Percentiles rank a stretch among this genome's conserved stretches.
These are phyloP conservation scores for Chimonanthus praecox DNA, from an alignment of 164 flowering plant genomes.

Conservation along the genomic window DNA sequence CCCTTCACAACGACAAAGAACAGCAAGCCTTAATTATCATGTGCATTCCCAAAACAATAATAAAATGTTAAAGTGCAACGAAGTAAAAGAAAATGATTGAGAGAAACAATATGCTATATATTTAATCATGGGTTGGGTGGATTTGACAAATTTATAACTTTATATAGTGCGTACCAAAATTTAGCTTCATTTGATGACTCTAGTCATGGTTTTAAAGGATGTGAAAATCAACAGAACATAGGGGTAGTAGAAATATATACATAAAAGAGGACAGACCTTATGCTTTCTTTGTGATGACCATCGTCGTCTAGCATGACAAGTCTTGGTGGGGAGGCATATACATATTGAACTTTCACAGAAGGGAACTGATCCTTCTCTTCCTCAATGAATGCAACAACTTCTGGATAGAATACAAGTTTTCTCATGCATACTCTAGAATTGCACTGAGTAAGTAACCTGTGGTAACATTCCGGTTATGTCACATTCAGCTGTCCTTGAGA, in stretches of 20 bases:
- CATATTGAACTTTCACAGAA: constrained; percentile 59
- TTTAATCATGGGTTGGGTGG: no score
- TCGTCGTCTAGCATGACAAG: constrained; percentile 74
- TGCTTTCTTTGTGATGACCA: constrained; percentile 64
- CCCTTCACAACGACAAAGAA: no score
- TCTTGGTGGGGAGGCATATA: constrained; percentile 82
- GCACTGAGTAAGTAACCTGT: constrained; percentile 76
- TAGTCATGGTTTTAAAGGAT: neutral
- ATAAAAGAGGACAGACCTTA: constrained; percentile 44
- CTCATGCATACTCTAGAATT: constrained; percentile 85
- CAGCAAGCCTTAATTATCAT: neutral
- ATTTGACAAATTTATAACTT: no score
- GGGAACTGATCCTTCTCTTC: constrained; percentile 85
- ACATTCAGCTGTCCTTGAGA: constrained; percentile 1
- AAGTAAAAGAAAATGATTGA: no score
- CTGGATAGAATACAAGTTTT: constrained; percentile 91
- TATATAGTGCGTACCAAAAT: neutral
- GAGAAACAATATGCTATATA: no score
- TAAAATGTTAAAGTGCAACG: no score
- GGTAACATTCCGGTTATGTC: constrained; percentile 7
- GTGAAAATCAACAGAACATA: neutral
- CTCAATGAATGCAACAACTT: constrained; percentile 79
- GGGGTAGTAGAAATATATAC: neutral
- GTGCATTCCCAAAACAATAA: no score
- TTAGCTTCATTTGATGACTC: neutral